phyloP scores from a whole-genome alignment of 441 rosid genomes.

The Pelargonium myrrhifolium region DNA sequence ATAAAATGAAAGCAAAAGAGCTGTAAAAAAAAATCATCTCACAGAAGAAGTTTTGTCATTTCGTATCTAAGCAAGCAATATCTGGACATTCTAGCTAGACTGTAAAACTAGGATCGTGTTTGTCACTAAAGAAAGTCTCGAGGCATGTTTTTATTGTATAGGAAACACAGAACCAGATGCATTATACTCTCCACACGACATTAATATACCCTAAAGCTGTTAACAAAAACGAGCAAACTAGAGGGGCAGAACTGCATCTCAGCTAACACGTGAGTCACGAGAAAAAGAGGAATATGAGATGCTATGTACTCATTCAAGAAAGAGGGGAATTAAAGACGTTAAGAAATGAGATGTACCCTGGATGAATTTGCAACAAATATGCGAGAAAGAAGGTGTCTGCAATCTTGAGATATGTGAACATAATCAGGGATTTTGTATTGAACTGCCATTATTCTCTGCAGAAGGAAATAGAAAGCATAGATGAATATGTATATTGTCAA shows the following conservation, averaged over 20 bases:
- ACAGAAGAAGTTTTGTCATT: too few relatives aligned
- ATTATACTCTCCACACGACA: too few relatives aligned
- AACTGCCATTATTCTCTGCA: constrained; percentile 73
- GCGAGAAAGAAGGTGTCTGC: constrained; percentile 69
- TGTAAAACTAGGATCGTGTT: neutral
- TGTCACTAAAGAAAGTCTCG: neutral
- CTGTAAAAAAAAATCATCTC: too few relatives aligned
- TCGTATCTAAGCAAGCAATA: too few relatives aligned
- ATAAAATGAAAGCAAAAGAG: neutral
- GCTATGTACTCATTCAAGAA: neutral
- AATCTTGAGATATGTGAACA: constrained; percentile 75
- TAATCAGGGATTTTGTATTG: constrained; percentile 84
- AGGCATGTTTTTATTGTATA: neutral
- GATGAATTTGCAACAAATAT: constrained; percentile 64
- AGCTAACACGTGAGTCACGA: neutral
- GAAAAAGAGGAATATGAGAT: neutral
- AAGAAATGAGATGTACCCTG: constrained; percentile 35
- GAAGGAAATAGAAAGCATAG: constrained; percentile 1
- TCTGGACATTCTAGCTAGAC: neutral
- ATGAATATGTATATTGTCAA: neutral
- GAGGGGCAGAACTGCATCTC: neutral
- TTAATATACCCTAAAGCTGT: neutral
- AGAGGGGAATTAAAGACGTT: too few relatives aligned
- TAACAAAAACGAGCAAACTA: neutral
- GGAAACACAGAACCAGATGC: neutral